Base-by-base conservation (phyloP, 2,329 filamentous ascomycete genomes). In the Paramyrothecium roridum region DNA sequence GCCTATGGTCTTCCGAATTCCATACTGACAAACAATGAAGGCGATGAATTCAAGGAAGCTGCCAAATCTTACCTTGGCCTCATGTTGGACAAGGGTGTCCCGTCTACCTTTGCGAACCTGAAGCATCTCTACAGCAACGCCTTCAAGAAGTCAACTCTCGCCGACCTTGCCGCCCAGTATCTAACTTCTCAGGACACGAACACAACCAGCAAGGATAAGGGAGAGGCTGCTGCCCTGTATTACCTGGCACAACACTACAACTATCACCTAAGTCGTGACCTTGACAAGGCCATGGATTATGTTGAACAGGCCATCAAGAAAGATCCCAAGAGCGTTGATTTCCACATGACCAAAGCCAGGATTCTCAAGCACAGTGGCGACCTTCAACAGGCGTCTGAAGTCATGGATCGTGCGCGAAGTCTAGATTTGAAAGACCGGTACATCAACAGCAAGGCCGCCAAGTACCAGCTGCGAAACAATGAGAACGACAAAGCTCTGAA, bases 221-320 rank as follows among this genome's bases (percentile, higher is more conserved):
- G 93, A 68, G 81, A 89, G 65, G 84, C 90, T 16, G 90, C 93
- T 2, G 90, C 90, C 16, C 83, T 93, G 51, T 98, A 96, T 73
- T 99, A 96, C 77, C 84, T 99, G 53, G 93, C 93, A 10, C 95
- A 98, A 68, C 96, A 99, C 74, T 96, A 97, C 80, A 95, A 96
- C 76, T 97, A 96, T 72, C 82, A 89, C 70, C 79, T 91, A 56
- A 96, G 91, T 69, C 91, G 93, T 46, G 85, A 98, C 70, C 81
- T 98, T 22, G 65, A 81, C 56, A 95, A 92, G 74, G 93, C 96
- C 3, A 82, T 87, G 71, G 83, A 90, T 58, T 93, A 88, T 68
- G 88, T 96, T 57, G 88, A 97, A 50, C 89, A 88, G 71, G 90
- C 93, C 12, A 88, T 98, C 59, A 84, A 89, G 63, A 77, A 93